Conservation (phyloP, 2,329 filamentous ascomycete genomes). For the Nemania sp. region DNA sequence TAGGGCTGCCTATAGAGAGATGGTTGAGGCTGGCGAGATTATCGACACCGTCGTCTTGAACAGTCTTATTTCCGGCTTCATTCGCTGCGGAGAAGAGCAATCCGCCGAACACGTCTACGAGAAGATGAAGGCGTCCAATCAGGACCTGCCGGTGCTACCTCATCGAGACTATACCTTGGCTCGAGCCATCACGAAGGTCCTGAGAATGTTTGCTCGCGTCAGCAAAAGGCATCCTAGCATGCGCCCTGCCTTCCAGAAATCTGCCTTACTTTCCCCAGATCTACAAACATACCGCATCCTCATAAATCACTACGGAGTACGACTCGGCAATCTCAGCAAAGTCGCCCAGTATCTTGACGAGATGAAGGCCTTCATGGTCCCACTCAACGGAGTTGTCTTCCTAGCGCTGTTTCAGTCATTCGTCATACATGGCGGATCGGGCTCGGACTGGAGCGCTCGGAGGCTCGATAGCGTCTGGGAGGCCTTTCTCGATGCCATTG, state of each 20-base stretch:
- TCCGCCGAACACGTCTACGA: slow-evolving; percentile 82
- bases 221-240: slow-evolving; percentile 61
- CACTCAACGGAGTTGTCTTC: slow-evolving; percentile 77
- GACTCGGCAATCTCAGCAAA: slow-evolving; percentile 71
- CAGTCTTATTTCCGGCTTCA: slow-evolving; percentile 78
- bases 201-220: slow-evolving; percentile 63
- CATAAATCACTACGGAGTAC: slow-evolving; percentile 72
- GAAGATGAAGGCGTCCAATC: slow-evolving; percentile 74
- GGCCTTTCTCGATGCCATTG: slow-evolving; percentile 62
- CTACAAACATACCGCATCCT: slow-evolving; percentile 79
- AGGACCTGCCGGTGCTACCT: slow-evolving; percentile 46
- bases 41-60: slow-evolving; percentile 89
- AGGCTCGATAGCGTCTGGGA: slow-evolving; percentile 71
- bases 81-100: slow-evolving; percentile 74
- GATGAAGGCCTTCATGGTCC: slow-evolving; percentile 72
- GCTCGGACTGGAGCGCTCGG: slow-evolving; percentile 72
- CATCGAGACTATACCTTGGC: slow-evolving; percentile 52
- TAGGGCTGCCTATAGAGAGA: slow-evolving; percentile 75
- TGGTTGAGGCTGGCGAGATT: slow-evolving; percentile 84
- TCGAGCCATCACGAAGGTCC: slow-evolving; percentile 56
- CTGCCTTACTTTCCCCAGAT: slow-evolving; percentile 72
- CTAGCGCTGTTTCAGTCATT: slow-evolving; percentile 85
- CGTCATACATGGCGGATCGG: slow-evolving; percentile 67
- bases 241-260: slow-evolving; percentile 59
- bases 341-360: slow-evolving; percentile 76